Percentiles rank a stretch among this genome's conserved stretches.
Evolutionary conservation across 176 grass and related monocot genomes (phyloP).

Genomic region (Saccharum officinarum): DNA sequence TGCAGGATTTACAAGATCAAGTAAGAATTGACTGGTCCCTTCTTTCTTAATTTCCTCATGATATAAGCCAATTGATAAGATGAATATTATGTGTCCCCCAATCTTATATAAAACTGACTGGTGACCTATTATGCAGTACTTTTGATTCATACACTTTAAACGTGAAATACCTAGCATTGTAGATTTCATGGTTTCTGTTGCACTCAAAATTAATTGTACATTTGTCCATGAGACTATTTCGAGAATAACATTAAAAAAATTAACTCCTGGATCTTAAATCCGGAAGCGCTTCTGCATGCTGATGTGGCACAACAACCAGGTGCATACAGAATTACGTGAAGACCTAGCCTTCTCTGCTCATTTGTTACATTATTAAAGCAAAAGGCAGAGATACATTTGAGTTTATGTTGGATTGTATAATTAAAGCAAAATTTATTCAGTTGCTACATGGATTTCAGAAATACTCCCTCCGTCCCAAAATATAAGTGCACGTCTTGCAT

Average conservation of each 20-base stretch:
- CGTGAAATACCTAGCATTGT: background rate
- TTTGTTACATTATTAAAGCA: background rate
- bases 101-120: constrained; percentile 2
- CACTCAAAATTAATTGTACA: background rate
- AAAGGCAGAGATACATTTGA: background rate
- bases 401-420: background rate
- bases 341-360: background rate
- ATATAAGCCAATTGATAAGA: constrained; percentile 2
- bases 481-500: background rate
- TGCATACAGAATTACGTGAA: background rate
- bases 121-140: background rate
- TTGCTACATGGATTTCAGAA: background rate
- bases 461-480: background rate
- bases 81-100: background rate
- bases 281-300: background rate
- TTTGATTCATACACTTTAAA: constrained; percentile 3
- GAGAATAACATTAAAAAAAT: background rate
- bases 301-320: background rate
- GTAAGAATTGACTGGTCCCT: constrained; percentile 45
- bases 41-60: background rate
- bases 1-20: constrained; percentile 95
- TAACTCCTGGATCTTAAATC: background rate
- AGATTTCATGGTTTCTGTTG: constrained; percentile 21
- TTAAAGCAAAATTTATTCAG: background rate
- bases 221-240: background rate